Evolutionary conservation across 805 yeast species (phyloP).

Genomic region (Zygosaccharomyces lentus): DNA sequence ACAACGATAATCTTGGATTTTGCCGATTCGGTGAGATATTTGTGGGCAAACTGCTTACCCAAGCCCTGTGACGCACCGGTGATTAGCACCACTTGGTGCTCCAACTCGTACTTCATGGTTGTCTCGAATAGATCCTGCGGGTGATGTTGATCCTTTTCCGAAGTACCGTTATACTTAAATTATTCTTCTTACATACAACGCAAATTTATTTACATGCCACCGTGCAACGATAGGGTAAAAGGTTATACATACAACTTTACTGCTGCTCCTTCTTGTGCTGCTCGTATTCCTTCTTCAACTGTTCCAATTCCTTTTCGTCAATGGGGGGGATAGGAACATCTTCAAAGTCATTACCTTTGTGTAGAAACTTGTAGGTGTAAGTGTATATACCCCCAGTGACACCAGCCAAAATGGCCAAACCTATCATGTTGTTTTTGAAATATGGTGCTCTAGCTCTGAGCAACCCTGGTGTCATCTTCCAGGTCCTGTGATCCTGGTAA

Average conservation of each 20-base stretch:
- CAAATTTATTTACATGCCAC: conserved; percentile 2
- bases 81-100: conserved; percentile 59
- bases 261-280: conserved; percentile 29
- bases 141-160: neutral
- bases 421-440: conserved; percentile 68
- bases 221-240: neutral
- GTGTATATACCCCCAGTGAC: conserved; percentile 63
- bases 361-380: conserved; percentile 61
- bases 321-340: conserved; percentile 96
- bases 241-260: neutral
- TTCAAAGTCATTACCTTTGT: conserved; percentile 69
- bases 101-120: conserved; percentile 30
- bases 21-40: conserved; percentile 39
- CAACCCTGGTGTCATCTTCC: conserved; percentile 91
- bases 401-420: conserved; percentile 55
- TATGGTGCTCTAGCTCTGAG: conserved; percentile 85
- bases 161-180: neutral
- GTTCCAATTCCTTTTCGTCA: conserved; percentile 66
- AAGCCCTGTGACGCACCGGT: conserved; percentile 95
- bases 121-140: neutral
- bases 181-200: neutral
- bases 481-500: conserved; percentile 62
- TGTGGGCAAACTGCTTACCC: conserved; percentile 72
- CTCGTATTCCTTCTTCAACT: conserved; percentile 70
- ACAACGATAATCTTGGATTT: conserved; percentile 70